Conservation (phyloP, 441 rosid genomes). For the Erysimum cheiri region DNA sequence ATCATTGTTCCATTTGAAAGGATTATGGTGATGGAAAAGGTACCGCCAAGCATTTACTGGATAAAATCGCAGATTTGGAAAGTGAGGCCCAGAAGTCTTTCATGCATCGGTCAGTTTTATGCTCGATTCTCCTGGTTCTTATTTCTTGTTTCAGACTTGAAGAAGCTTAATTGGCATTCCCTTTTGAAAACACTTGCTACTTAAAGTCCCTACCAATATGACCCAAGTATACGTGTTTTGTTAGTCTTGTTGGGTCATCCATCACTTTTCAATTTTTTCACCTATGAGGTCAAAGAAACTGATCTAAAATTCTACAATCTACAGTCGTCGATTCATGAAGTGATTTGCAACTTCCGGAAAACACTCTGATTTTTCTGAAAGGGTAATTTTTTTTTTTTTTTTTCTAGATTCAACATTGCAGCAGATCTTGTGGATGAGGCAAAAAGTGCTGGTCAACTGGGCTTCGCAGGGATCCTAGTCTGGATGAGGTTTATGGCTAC, state of each 20-base stretch:
- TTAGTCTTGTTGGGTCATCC: constrained; percentile 31
- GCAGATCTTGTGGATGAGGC: constrained; percentile 89
- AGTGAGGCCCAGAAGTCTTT: constrained; percentile 98
- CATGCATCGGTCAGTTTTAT: constrained; percentile 89
- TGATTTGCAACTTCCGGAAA: constrained; percentile 7
- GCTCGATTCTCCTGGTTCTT: constrained; percentile 18
- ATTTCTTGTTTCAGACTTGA: constrained; percentile 5
- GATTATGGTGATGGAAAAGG: constrained; percentile 82
- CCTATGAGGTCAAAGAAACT: constrained; percentile 3
- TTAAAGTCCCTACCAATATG: constrained; percentile 8
- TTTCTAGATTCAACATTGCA: constrained; percentile 89
- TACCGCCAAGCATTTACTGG: constrained; percentile 80
- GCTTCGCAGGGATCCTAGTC: constrained; percentile 92
- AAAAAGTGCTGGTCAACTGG: constrained; percentile 75
- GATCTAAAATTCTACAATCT: not conserved
- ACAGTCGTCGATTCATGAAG: constrained; percentile 4
- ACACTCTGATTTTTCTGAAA: constrained; percentile 13
- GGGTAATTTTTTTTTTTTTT: constrained; percentile 17
- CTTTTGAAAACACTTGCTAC: constrained; percentile 20
- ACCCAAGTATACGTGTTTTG: constrained; percentile 7
- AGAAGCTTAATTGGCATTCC: constrained; percentile 7
- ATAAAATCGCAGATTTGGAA: constrained; percentile 81
- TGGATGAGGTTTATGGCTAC: constrained; percentile 99
- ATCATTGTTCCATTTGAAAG: constrained; percentile 46
- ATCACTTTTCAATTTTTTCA: not conserved